Base-by-base conservation (phyloP, 306 rosid species). In the Ammopiptanthus mongolicus region DNA sequence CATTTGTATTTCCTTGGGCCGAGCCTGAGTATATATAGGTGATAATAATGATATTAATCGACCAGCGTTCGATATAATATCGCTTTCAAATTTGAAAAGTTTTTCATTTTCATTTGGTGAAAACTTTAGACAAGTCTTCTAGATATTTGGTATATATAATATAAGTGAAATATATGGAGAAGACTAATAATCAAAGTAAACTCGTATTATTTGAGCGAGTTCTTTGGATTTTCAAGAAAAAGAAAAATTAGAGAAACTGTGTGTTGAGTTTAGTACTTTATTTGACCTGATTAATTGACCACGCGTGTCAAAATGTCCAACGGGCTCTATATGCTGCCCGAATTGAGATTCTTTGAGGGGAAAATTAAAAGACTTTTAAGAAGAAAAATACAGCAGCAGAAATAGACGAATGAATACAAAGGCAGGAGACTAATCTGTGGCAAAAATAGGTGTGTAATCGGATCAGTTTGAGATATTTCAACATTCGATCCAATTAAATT, bases 141-240 rank as follows among this genome's bases (percentile, higher is more conserved):
- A 6, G 18, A 19, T 15, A 41, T 15, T 58, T 39, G 55, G 41
- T 13, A 53, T 34, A 25, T 25, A 0, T 25, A 25, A 28, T 31
- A 21, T 50, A 48, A 22, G 42, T 67, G 44, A 34, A 57, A 7
- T 3, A 28, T 3, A 25, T 4, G 28, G 3, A 36, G 34, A 65
- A 39, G 68, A 73, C 65, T 39, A 31, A 12, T 12, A 15, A 71
- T 74, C 81, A 78, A 62, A 62, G 75, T 69, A 83, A 52, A 83
- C 70, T 65, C 74, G 28, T 1, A 1, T 25, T 3, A 17, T 17
- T 8, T 14, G 37, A 11, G 36, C 1, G 2, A 39, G 22, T 29
- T 50, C 13, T 12, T 12, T 25, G 64, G 0, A 6, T 61, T 61
- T 7, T 7, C 28, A 25, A 25, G 56, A 66, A 50, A 28, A 42